Base-by-base conservation (phyloP, 805 yeast species). In the Suhomyces sp. region DNA sequence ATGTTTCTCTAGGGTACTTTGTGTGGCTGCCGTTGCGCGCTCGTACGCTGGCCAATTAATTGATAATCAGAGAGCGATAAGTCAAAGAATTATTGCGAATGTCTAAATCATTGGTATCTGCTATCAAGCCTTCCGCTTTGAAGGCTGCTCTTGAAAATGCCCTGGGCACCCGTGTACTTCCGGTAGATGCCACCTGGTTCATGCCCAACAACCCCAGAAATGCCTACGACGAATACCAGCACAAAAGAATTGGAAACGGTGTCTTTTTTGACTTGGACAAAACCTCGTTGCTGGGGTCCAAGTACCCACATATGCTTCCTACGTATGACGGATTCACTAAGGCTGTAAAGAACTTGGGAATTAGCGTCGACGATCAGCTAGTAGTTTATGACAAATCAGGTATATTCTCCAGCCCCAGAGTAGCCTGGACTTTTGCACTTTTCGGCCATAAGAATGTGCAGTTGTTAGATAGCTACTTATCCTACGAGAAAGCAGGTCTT, bases 281-380 rank as follows among this genome's bases (percentile, higher is more conserved):
- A 22, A 71, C 89, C 49, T 82, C 82, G 50, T 88, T 88, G 56
- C 69, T 68, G 1, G 53, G 70, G 0, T 84, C 90, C 12, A 73
- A 79, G 15, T 92, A 80, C 63, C 97, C 99, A 1, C 98, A 94
- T 63, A 94, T 92, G 97, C 75, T 92, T 10, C 98, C 98, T 1
- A 68, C 77, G 6, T 65, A 73, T 26, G 72, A 70, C 1, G 77
- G 74, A 3, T 93, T 90, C 68, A 81, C 82, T 49, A 46, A 61
- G 5, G 78, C 81, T 13, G 74, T 85, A 60, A 69, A 79, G 9
- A 63, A 78, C 13, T 67, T 90, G 54, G 94, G 94, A 1, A 63
- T 89, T 27, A 57, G 63, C 3, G 71, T 71, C 26, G 46, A 74
- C 48, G 94, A 92, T 58, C 71, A 75, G 12, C 65, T 94, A 40